phyloP scores from a whole-genome alignment of 495 filamentous ascomycete genomes.

The Amphirosellinia nigrospora region DNA sequence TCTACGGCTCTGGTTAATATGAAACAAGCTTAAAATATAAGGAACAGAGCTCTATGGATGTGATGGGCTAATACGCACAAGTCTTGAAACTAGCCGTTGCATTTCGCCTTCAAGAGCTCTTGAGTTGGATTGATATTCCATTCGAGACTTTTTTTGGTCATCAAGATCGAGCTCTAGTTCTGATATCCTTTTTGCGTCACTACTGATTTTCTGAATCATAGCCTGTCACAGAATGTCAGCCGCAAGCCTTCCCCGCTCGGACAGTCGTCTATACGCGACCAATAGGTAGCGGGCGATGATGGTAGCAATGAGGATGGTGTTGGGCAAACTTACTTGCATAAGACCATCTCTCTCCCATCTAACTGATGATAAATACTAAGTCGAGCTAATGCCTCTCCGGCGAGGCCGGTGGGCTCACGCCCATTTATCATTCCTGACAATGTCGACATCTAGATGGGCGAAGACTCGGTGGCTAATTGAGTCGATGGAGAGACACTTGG shows the following conservation, averaged over 20 bases:
- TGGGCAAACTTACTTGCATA: slow-evolving; percentile 20
- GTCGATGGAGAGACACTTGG: background rate
- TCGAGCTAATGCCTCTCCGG: slow-evolving; percentile 9
- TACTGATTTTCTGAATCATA: slow-evolving; percentile 28
- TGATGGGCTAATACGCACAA: slow-evolving; percentile 33
- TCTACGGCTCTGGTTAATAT: slow-evolving; percentile 30
- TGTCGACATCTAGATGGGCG: slow-evolving; percentile 18
- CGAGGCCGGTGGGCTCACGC: slow-evolving; percentile 11
- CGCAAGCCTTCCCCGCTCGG: background rate
- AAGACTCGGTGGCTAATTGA: background rate
- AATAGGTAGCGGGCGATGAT: background rate
- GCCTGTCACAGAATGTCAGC: slow-evolving; percentile 20
- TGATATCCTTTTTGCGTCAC: slow-evolving; percentile 31
- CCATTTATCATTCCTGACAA: slow-evolving; percentile 13
- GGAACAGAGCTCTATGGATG: background rate
- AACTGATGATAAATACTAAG: slow-evolving; percentile 19
- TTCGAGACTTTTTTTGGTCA: slow-evolving; percentile 38
- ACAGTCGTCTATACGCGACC: background rate
- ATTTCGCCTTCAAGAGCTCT: slow-evolving; percentile 33
- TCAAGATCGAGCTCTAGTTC: slow-evolving; percentile 40
- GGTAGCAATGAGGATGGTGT: background rate
- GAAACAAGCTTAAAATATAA: background rate
- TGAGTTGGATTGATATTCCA: slow-evolving; percentile 32
- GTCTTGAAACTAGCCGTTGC: slow-evolving; percentile 29
- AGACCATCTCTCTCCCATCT: slow-evolving; percentile 21